These are phyloP conservation scores for Cytidiella melzeri DNA, from an alignment of 768 basidiomycete genomes.

Conservation along the genomic window DNA sequence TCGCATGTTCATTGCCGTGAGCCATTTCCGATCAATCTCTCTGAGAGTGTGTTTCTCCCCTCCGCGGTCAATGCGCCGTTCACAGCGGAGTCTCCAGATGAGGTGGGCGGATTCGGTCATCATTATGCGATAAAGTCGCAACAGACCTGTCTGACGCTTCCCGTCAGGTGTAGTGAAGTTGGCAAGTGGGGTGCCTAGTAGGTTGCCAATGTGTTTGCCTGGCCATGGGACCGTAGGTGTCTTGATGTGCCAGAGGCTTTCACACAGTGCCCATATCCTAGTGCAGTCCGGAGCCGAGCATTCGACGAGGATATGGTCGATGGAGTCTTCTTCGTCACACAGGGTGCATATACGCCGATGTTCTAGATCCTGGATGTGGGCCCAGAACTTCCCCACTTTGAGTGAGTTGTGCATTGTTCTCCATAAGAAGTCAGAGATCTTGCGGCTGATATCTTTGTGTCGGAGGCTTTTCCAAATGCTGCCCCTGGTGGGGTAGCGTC, in stretches of 20 bases:
- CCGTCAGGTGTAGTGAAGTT: not conserved
- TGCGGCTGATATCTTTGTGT: not conserved
- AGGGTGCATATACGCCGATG: not conserved
- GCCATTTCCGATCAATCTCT: not conserved
- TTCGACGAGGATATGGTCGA: not conserved
- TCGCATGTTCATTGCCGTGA: constrained; percentile 1
- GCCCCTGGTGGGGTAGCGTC: not conserved
- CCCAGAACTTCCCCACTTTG: constrained; percentile 13
- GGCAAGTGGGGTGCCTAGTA: not conserved
- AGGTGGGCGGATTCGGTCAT: constrained; percentile 7
- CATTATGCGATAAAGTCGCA: constrained; percentile 9
- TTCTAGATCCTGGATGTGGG: not conserved
- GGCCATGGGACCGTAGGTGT: not conserved
- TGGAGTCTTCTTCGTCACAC: not conserved
- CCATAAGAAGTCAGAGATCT: constrained; percentile 11
- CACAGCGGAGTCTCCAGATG: constrained; percentile 12
- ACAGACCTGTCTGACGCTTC: not conserved
- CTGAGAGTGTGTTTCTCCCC: not conserved
- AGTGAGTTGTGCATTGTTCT: constrained; percentile 7
- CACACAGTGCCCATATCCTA: not conserved
- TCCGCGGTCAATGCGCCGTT: not conserved
- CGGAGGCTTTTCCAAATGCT: constrained; percentile 1
- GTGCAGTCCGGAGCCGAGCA: not conserved
- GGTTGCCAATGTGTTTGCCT: not conserved
- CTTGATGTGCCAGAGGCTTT: not conserved